Evolutionary conservation across 169 alveolate genomes (phyloP).

Genomic region (Miamiensis avidus): DNA sequence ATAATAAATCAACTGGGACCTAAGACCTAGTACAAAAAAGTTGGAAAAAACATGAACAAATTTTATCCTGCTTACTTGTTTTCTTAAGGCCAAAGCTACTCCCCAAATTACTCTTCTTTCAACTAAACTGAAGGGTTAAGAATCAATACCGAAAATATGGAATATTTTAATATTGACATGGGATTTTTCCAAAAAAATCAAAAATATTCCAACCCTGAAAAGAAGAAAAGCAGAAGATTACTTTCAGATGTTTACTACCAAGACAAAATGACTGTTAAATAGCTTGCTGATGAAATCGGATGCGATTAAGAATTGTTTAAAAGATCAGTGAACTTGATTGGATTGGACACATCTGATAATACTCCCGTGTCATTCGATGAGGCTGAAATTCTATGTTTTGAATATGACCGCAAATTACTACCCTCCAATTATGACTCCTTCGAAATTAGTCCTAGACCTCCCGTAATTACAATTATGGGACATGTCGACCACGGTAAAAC

Average conservation of each 20-base stretch:
- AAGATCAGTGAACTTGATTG: neutral
- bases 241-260: neutral
- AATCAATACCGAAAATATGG: neutral
- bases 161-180: neutral
- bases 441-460: constrained; percentile 69
- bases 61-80: neutral
- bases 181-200: neutral
- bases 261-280: neutral
- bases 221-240: too few species aligned
- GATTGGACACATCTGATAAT: neutral
- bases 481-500: constrained; percentile 99
- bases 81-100: neutral
- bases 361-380: neutral
- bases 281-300: neutral
- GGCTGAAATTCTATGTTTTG: neutral
- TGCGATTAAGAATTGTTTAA: neutral
- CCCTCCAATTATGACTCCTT: neutral
- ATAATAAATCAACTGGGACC: too few species aligned
- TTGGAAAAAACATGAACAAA: too few species aligned
- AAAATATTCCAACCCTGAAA: neutral
- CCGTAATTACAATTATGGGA: constrained; percentile 95
- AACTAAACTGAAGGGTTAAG: neutral
- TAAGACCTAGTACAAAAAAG: too few species aligned
- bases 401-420: neutral
- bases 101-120: neutral